phyloP scores from a whole-genome alignment of 2,329 filamentous ascomycete species.

The Epichloe bromicola region DNA sequence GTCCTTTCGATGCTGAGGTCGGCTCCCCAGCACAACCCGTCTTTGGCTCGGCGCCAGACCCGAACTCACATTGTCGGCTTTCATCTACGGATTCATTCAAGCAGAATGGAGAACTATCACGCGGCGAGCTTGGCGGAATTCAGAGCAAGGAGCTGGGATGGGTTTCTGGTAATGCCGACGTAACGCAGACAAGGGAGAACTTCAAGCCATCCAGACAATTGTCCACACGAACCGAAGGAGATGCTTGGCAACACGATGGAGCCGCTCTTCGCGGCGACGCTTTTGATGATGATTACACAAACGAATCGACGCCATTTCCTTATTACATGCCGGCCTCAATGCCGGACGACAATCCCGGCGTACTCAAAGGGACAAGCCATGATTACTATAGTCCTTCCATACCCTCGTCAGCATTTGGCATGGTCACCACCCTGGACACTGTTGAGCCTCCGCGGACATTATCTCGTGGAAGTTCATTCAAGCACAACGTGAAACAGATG shows the following conservation, averaged over 20 bases:
- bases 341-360: slow-evolving; percentile 16
- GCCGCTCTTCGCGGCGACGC: background rate
- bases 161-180: slow-evolving; percentile 9
- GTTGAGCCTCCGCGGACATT: slow-evolving; percentile 9
- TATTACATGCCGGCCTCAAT: slow-evolving; percentile 16
- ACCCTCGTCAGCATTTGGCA: slow-evolving; percentile 28
- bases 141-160: slow-evolving; percentile 16
- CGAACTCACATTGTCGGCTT: slow-evolving; percentile 16
- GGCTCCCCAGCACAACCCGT: slow-evolving; percentile 11
- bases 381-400: slow-evolving; percentile 30
- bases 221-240: background rate
- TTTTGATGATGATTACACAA: slow-evolving; percentile 6
- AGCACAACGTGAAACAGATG: slow-evolving; percentile 22
- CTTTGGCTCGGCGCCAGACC: slow-evolving; percentile 6
- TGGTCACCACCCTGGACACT: slow-evolving; percentile 17
- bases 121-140: slow-evolving; percentile 10
- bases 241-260: background rate
- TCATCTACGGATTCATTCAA: slow-evolving; percentile 26
- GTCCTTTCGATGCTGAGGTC: slow-evolving; percentile 18
- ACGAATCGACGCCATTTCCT: slow-evolving; percentile 3
- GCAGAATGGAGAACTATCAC: slow-evolving; percentile 16
- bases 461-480: slow-evolving; percentile 22
- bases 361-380: slow-evolving; percentile 23
- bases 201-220: background rate
- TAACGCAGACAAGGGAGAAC: background rate